These are phyloP conservation scores for Chlamydomonas reinhardtii DNA, from an alignment of 163 green algal genomes.

Conservation along the genomic window DNA sequence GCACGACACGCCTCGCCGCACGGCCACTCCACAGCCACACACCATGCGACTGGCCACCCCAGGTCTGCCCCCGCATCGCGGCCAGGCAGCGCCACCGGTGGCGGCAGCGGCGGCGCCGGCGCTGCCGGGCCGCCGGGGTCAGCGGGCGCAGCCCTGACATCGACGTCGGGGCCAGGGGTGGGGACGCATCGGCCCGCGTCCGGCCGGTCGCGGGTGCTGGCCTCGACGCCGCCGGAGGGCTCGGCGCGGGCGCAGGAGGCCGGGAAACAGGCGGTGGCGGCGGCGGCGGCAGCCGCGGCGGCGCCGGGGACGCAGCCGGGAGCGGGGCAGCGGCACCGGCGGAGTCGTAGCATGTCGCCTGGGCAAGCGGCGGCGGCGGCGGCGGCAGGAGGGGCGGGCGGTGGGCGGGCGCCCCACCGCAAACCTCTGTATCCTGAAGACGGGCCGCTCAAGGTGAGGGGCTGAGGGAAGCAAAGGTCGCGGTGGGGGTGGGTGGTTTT, in stretches of 20 bases:
- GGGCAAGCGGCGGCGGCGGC: background rate
- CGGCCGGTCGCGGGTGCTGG: background rate
- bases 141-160: background rate
- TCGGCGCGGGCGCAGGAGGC: no score
- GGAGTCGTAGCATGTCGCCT: background rate
- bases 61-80: background rate
- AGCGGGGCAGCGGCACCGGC: background rate
- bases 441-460: constrained; percentile 27
- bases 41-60: no score
- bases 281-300: background rate
- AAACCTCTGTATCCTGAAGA: constrained; percentile 44
- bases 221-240: no score
- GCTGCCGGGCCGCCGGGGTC: no score
- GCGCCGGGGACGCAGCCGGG: background rate
- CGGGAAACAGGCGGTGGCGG: background rate
- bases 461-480: no score
- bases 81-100: background rate
- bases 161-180: background rate
- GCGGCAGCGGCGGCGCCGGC: no score
- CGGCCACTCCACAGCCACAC: background rate
- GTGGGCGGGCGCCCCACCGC: background rate
- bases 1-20: background rate
- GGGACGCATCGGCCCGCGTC: background rate
- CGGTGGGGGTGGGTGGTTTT: background rate
- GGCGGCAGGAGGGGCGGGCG: background rate